Evolutionary conservation across 352 stramenopile genomes (phyloP).

Genomic region (Phytophthora fragariaefolia): DNA sequence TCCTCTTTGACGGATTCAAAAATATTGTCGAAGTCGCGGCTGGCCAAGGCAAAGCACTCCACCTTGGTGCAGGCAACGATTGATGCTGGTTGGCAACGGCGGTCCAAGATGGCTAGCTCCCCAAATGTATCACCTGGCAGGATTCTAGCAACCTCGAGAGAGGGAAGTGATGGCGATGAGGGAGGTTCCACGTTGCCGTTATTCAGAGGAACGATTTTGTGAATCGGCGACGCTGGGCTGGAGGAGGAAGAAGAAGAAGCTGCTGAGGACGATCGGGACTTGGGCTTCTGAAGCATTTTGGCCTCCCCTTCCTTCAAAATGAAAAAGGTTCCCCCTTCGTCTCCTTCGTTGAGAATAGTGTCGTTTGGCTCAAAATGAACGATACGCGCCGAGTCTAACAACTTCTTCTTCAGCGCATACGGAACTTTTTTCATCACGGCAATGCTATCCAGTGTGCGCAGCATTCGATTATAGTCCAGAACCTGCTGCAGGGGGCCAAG

Average conservation of each 20-base stretch:
- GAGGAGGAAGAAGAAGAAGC: conserved; percentile 2
- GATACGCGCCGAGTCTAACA: conserved; percentile 47
- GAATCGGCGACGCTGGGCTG: conserved; percentile 21
- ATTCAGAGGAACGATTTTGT: conserved; percentile 14
- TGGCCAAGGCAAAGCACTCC: conserved; percentile 77
- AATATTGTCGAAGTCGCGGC: conserved; percentile 66
- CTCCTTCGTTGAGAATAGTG: conserved; percentile 54
- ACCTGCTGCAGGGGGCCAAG: conserved; percentile 91
- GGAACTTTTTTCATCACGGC: conserved; percentile 56
- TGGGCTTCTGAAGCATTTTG: conserved; percentile 45
- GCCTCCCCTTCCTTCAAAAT: conserved; percentile 66
- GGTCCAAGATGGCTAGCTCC: conserved; percentile 56
- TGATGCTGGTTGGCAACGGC: conserved; percentile 68
- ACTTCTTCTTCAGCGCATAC: conserved; percentile 46
- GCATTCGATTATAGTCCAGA: conserved; percentile 72
- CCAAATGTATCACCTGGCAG: conserved; percentile 68
- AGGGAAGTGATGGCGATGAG: background rate
- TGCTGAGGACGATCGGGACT: conserved; percentile 29
- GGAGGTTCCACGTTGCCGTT: conserved; percentile 5
- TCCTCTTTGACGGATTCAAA: conserved; percentile 44
- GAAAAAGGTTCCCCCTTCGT: conserved; percentile 62
- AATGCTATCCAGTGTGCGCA: conserved; percentile 64
- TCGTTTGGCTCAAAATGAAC: conserved; percentile 53
- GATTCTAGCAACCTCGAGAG: conserved; percentile 49
- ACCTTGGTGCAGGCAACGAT: conserved; percentile 66